These are phyloP conservation scores for Fusarium udum DNA, from an alignment of 2,329 filamentous ascomycete species.

Conservation along the genomic window DNA sequence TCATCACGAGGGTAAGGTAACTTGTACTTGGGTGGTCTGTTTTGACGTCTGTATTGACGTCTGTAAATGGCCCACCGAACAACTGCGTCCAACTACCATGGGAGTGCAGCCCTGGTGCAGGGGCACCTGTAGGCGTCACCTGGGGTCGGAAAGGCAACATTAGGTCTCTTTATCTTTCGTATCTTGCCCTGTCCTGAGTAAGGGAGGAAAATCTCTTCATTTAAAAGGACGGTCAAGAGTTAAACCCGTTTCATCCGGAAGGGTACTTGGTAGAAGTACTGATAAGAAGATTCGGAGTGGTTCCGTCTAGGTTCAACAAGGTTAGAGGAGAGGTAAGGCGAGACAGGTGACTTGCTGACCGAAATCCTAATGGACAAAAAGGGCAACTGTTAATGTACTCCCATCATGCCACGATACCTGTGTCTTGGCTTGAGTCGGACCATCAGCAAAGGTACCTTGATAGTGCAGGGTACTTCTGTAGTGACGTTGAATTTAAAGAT, in stretches of 20 bases:
- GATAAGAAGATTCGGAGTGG: conserved; percentile 40
- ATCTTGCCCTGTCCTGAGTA: conserved; percentile 8
- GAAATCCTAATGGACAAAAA: conserved; percentile 26
- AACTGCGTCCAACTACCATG: conserved; percentile 4
- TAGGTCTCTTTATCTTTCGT: conserved; percentile 25
- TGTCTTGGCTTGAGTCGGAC: conserved; percentile 7
- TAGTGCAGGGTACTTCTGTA: conserved; percentile 20
- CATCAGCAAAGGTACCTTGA: conserved; percentile 18
- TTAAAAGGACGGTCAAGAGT: conserved; percentile 31
- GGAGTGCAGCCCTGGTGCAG: conserved; percentile 35
- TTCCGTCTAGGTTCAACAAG: conserved; percentile 23
- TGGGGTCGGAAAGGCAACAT: conserved; percentile 39
- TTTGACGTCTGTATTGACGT: too few relatives aligned
- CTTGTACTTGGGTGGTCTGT: conserved; percentile 24
- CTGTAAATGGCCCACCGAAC: conserved; percentile 12
- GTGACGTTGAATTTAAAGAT: conserved; percentile 28
- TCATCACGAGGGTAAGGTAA: conserved; percentile 32
- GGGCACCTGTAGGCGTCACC: conserved; percentile 35
- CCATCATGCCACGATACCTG: conserved; percentile 21
- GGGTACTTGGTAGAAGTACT: conserved; percentile 37
- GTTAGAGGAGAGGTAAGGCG: conserved; percentile 5
- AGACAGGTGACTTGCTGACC: conserved; percentile 35
- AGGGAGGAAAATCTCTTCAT: conserved; percentile 11
- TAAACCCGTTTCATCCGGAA: conserved; percentile 22
- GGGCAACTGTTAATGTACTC: conserved; percentile 29